Conservation (phyloP, 2,329 filamentous ascomycete species). For the Colletotrichum spaethianum region DNA sequence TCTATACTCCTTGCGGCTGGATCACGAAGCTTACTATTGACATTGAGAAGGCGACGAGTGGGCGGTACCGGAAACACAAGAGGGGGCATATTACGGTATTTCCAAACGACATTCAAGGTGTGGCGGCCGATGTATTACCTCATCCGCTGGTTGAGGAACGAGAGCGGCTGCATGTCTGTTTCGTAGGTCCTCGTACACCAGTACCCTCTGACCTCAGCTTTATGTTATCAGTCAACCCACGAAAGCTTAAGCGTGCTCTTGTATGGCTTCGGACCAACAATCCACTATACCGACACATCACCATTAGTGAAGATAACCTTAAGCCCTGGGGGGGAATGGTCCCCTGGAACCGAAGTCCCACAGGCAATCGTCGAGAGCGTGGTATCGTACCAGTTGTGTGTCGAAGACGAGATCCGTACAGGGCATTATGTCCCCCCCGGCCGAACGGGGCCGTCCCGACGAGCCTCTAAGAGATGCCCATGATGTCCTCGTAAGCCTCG, state of each 20-base stretch:
- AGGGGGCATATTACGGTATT: background rate
- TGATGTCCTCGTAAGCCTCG: background rate
- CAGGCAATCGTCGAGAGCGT: background rate
- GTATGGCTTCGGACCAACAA: background rate
- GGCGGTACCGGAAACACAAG: background rate
- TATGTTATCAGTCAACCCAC: background rate
- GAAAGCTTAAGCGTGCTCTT: background rate
- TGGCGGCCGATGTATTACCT: background rate
- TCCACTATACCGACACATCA: background rate
- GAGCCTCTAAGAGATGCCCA: background rate
- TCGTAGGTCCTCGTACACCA: background rate
- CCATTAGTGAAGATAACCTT: background rate
- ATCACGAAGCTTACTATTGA: background rate
- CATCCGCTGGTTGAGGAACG: background rate
- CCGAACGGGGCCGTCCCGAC: background rate
- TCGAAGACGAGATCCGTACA: background rate
- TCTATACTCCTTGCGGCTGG: background rate
- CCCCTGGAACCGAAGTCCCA: background rate
- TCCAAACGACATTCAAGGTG: background rate
- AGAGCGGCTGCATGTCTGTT: background rate
- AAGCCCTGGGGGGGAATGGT: background rate
- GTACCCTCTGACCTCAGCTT: background rate
- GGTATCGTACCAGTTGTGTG: background rate
- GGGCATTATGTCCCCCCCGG: background rate
- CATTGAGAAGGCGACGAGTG: background rate